Conservation (phyloP, 1,284 basidiomycete genomes). For the Chondrostereum purpureum region DNA sequence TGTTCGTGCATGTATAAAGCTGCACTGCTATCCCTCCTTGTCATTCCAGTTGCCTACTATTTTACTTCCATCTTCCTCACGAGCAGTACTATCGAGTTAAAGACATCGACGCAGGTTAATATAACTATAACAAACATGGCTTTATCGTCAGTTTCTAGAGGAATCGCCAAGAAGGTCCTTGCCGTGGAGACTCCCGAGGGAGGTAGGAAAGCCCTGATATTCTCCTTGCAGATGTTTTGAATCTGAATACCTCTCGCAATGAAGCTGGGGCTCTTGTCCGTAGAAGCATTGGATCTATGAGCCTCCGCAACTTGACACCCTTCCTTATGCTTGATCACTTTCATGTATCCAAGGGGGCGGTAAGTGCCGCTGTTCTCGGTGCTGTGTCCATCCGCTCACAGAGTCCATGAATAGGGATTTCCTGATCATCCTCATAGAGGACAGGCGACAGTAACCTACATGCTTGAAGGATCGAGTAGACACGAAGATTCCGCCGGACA, state of each 20-base stretch:
- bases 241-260: constrained; percentile 25
- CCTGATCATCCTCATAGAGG: constrained; percentile 89
- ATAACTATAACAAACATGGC: constrained; percentile 8
- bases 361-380: constrained; percentile 24
- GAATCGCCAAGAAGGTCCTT: constrained; percentile 68
- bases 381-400: constrained; percentile 6
- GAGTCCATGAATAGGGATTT: constrained; percentile 42
- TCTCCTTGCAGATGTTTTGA: not conserved
- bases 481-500: constrained; percentile 96
- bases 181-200: constrained; percentile 82
- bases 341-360: constrained; percentile 56
- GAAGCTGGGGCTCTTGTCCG: constrained; percentile 88
- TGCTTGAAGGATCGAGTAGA: constrained; percentile 77
- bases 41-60: too few species aligned
- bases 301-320: constrained; percentile 77
- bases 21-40: too few species aligned
- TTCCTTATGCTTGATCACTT: constrained; percentile 89
- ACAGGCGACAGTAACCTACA: constrained; percentile 84
- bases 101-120: too few species aligned
- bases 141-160: constrained; percentile 45
- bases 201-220: constrained; percentile 5
- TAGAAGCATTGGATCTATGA: constrained; percentile 77
- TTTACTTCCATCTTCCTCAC: too few species aligned
- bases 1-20: too few species aligned
- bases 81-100: too few species aligned